A percentile compares a stretch with the other conserved stretches of the same genome.
Conservation (phyloP, 2,329 filamentous ascomycete genomes). For the Lasiodiplodia citricola region DNA sequence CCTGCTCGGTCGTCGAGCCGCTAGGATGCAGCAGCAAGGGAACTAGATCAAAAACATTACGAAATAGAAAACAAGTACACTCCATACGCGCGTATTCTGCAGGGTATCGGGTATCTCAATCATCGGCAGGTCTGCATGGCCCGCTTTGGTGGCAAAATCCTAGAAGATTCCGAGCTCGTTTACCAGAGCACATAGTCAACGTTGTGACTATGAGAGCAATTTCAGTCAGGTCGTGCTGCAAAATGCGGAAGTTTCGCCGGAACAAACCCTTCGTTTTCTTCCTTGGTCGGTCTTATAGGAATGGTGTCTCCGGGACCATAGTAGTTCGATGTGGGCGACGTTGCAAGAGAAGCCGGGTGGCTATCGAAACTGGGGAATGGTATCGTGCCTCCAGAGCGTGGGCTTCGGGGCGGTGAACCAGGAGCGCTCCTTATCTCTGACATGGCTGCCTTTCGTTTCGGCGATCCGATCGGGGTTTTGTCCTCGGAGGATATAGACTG, state of each 20-base stretch:
- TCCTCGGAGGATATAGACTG: constrained; percentile 32
- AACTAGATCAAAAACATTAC: constrained; percentile 11
- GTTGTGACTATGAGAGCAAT: constrained; percentile 10
- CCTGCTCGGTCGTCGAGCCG: not conserved
- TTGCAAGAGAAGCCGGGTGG: constrained; percentile 37
- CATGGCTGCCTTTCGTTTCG: not conserved
- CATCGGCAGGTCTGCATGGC: not conserved
- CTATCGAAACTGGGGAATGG: constrained; percentile 37
- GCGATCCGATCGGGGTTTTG: constrained; percentile 9
- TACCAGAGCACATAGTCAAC: constrained; percentile 17
- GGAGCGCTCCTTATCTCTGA: constrained; percentile 7
- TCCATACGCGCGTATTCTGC: not conserved
- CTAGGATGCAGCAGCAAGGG: not conserved
- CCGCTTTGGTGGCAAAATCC: constrained; percentile 8
- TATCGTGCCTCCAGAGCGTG: constrained; percentile 27
- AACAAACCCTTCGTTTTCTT: constrained; percentile 37
- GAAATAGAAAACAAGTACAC: constrained; percentile 8
- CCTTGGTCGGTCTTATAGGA: not conserved
- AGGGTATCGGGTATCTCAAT: constrained; percentile 24
- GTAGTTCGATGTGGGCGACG: constrained; percentile 31
- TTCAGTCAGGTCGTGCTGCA: constrained; percentile 32
- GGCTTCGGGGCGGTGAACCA: not conserved
- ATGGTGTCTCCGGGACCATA: not conserved
- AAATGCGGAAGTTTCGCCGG: constrained; percentile 44
- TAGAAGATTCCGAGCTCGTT: constrained; percentile 3